These are phyloP conservation scores for Gastrolobium bilobum DNA, from an alignment of 306 rosid species.

Conservation along the genomic window DNA sequence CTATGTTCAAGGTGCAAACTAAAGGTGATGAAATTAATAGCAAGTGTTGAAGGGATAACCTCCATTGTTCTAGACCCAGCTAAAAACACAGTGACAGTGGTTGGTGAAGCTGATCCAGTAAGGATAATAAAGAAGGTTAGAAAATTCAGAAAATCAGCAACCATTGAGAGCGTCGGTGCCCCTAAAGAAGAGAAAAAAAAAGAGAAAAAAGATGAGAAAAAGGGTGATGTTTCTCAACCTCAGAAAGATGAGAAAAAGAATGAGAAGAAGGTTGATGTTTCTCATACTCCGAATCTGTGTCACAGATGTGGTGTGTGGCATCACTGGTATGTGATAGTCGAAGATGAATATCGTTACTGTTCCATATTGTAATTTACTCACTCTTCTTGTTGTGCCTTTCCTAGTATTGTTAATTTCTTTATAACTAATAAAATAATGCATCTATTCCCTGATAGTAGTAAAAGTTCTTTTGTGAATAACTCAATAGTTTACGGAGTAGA, in stretches of 20 bases:
- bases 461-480: not conserved
- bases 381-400: not conserved
- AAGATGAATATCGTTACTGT: slow-evolving; percentile 55
- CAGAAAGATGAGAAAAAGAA: slow-evolving; percentile 55
- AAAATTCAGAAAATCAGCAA: slow-evolving; percentile 59
- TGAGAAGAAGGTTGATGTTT: not conserved
- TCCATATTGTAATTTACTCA: slow-evolving; percentile 54
- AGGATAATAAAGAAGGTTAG: slow-evolving; percentile 67
- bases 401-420: not conserved
- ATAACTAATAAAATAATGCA: not conserved
- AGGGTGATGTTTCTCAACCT: slow-evolving; percentile 21
- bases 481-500: too few relatives aligned
- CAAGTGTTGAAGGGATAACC: slow-evolving; percentile 61
- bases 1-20: slow-evolving; percentile 64
- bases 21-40: slow-evolving; percentile 65
- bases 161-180: slow-evolving; percentile 59
- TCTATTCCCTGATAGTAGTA: not conserved
- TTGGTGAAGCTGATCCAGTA: slow-evolving; percentile 75
- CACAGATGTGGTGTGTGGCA: slow-evolving; percentile 57
- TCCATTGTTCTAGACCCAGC: slow-evolving; percentile 66
- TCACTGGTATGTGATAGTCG: slow-evolving; percentile 57
- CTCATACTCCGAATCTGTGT: slow-evolving; percentile 42
- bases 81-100: slow-evolving; percentile 64
- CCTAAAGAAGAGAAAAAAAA: slow-evolving; percentile 59
- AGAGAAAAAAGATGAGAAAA: not conserved